Percentiles rank a stretch among this genome's conserved stretches.
phyloP scores from a whole-genome alignment of 2,329 filamentous ascomycete genomes.

The Monosporascus sp. region DNA sequence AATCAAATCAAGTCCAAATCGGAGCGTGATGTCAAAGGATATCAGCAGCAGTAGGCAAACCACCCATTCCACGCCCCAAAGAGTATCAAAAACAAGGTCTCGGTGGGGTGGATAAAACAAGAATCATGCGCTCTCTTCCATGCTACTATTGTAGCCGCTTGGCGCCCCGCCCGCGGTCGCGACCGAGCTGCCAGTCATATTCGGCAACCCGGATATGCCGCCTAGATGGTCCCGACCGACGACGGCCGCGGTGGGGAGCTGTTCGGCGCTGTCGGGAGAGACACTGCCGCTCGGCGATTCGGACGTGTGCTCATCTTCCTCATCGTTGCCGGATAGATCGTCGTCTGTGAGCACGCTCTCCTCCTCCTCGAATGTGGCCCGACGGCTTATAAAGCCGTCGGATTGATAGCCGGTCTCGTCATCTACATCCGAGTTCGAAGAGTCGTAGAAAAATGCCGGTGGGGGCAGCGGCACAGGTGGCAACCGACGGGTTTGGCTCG shows the following conservation, averaged over 20 bases:
- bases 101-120: too few species aligned
- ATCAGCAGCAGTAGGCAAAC: too few species aligned
- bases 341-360: slow-evolving; percentile 70
- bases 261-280: slow-evolving; percentile 62
- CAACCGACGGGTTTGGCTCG: slow-evolving; percentile 35
- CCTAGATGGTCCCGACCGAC: slow-evolving; percentile 67
- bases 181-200: slow-evolving; percentile 76
- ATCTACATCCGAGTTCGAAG: slow-evolving; percentile 32
- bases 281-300: slow-evolving; percentile 48
- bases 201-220: slow-evolving; percentile 71
- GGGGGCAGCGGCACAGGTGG: slow-evolving; percentile 46
- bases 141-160: slow-evolving; percentile 66
- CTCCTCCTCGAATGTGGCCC: slow-evolving; percentile 36
- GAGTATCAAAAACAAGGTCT: too few species aligned
- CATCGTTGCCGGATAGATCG: slow-evolving; percentile 73
- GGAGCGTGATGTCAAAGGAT: too few species aligned
- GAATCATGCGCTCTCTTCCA: slow-evolving; percentile 62
- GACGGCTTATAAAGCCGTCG: slow-evolving; percentile 14
- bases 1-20: too few species aligned
- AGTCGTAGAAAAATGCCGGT: slow-evolving; percentile 45
- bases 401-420: slow-evolving; percentile 9
- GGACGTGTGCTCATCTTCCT: slow-evolving; percentile 67
- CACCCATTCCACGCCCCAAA: too few species aligned
- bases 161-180: slow-evolving; percentile 68
- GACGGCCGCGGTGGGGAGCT: slow-evolving; percentile 70